Evolutionary conservation across 176 grass and related monocot species (phyloP), one percentile per base, ranked within the genome.

Genomic region (Rhynchospora pubera): DNA sequence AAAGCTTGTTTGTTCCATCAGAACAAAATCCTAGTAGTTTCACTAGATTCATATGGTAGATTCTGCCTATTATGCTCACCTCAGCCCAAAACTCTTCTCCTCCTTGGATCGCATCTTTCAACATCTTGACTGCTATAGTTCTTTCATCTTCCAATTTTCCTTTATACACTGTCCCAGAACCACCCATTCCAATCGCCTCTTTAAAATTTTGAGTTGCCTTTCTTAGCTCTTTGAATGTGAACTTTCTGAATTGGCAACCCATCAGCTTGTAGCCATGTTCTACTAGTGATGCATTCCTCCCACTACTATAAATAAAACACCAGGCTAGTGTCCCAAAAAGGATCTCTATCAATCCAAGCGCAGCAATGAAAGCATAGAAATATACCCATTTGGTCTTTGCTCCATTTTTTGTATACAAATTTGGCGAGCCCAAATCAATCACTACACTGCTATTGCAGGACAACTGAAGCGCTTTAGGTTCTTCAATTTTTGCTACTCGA

Each of bases 11-110:
- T 14, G 63, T 47, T 14, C 64, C 19, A 57, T 81, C 77, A 2
- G 62, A 70, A 79, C 84, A 86, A 79, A 86, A 86, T 9, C 84
- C 84, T 15, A 69, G 67, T 47, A 81, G 44, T 80, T 57, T 86
- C 4, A 86, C 77, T 39, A 86, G 30, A 70, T 86, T 86, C 84
- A 67, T 86, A 26, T 86, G 84, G 28, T 86, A 80, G 11, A 86
- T 86, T 80, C 76, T 86, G 2, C 77, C 60, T 46, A 86, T 81
- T 5, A 65, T 53, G 47, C 77, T 86, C 28, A 85, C 45, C 51
- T 85, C 84, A 61, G 77, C 63, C 30, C 63, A 68, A 30, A 86
- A 71, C 52, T 85, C 84, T 77, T 70, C 84, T 21, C 70, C 84
- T 46, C 77, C 84, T 46, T 81, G 50, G 48, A 69, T 70, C 9